Base-by-base conservation (phyloP, 495 filamentous ascomycete species). In the Penicillium malachiteum region DNA sequence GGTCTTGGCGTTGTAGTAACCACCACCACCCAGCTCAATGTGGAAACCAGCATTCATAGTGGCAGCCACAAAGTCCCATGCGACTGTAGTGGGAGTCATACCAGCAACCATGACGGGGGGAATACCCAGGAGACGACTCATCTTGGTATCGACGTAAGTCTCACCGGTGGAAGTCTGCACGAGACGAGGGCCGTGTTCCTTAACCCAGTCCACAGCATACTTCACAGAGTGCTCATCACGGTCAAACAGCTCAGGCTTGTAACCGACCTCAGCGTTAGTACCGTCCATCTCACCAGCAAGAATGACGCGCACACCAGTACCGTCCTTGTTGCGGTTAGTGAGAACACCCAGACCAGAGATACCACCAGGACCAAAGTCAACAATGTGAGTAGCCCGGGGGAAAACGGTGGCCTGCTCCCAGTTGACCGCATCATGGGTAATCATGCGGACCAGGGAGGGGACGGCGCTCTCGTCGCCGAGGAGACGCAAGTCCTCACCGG, bases 291-390 rank as follows among this genome's bases (percentile, higher is more conserved):
- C 83, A 39, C 94, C 94, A 30, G 91, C 93, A 53, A 97, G 81
- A 54, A 98, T 95, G 47, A 96, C 89, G 47, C 94, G 90, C 31
- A 97, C 93, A 60, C 94, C 94, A 43, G 91, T 97, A 55, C 94
- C 94, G 62, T 98, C 93, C 76, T 97, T 98, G 81, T 95, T 98
- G 33, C 92, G 88, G 78, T 96, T 96, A 17, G 93, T 98, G 44
- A 98, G 78, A n/a, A 96, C 89, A 54, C 94, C 94, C 44, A 98
- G 86, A 35, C 94, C 94, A 33, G 94, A 97, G 60, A 96, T 93
- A 33, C 94, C 94, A 59, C 94, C 94, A 11, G 94, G 94, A 18
- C 94, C 94, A 59, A 98, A 97, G 72, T 97, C 94, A 56, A 97
- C 71, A 46, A 97, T 89, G 69, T 98, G 94, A 3, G 94, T 96